These are phyloP conservation scores for Coniochaeta ligniaria DNA, from an alignment of 2,329 filamentous ascomycete genomes.

Conservation along the genomic window DNA sequence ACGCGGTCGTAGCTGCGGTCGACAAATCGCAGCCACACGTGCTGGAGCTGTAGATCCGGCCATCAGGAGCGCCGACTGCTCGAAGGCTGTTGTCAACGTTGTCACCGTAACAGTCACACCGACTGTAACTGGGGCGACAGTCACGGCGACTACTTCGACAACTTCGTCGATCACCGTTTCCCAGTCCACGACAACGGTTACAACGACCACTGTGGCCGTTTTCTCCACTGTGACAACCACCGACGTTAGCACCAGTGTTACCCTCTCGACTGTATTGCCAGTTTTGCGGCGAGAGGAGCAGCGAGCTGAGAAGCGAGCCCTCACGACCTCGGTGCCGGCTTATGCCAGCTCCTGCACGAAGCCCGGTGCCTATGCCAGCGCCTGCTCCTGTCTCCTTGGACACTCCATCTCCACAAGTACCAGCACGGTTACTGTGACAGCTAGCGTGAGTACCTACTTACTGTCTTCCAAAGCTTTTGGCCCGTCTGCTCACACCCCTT, in stretches of 20 bases:
- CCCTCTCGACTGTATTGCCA: background rate
- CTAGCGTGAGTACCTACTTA: background rate
- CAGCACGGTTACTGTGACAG: background rate
- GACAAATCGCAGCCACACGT: background rate
- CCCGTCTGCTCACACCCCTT: background rate
- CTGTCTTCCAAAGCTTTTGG: background rate
- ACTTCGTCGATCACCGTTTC: background rate
- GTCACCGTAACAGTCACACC: background rate
- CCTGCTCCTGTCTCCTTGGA: background rate
- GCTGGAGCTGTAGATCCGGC: background rate
- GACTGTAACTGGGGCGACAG: background rate
- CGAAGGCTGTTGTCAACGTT: background rate
- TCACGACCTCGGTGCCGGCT: background rate
- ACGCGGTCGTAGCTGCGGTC: background rate
- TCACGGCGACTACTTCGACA: background rate
- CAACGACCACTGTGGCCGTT: background rate
- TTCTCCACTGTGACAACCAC: background rate
- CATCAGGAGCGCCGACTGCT: background rate
- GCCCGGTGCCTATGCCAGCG: background rate
- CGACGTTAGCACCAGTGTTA: background rate
- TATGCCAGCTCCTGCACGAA: background rate
- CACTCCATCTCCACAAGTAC: background rate
- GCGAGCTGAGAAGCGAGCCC: background rate
- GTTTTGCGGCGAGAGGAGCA: background rate
- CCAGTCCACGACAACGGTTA: background rate